Conservation (phyloP, 768 basidiomycete genomes). For the Boletus eberwhitei region DNA sequence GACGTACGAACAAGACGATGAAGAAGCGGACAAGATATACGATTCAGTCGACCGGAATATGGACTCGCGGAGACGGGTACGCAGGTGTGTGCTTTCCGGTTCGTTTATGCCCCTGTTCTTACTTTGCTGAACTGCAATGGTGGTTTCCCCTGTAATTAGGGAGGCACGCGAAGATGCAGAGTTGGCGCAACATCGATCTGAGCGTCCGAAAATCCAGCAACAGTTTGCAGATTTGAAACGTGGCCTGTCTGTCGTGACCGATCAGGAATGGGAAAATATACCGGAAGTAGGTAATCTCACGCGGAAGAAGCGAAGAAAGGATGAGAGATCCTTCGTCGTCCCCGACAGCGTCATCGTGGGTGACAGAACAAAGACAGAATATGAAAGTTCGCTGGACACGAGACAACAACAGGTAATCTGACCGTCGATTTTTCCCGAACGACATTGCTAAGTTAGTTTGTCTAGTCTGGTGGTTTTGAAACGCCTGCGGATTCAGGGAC, state of each 20-base stretch:
- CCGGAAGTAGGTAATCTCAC: constrained; percentile 97
- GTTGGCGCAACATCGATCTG: constrained; percentile 72
- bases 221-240: constrained; percentile 96
- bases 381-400: constrained; percentile 73
- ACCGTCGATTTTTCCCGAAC: neutral
- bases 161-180: constrained; percentile 76
- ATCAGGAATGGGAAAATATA: constrained; percentile 90
- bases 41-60: constrained; percentile 88
- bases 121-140: neutral
- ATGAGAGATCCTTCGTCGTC: constrained; percentile 84
- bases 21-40: constrained; percentile 95
- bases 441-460: neutral
- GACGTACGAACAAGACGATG: constrained; percentile 95
- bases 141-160: constrained; percentile 32
- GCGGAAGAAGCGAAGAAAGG: constrained; percentile 81
- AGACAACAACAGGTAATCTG: constrained; percentile 69
- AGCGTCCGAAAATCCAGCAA: constrained; percentile 92
- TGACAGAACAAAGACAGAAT: constrained; percentile 69
- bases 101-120: constrained; percentile 27
- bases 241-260: constrained; percentile 79
- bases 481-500: constrained; percentile 79
- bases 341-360: constrained; percentile 93
- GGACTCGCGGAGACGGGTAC: constrained; percentile 77
- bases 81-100: constrained; percentile 63
- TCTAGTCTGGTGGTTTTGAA: constrained; percentile 58